A percentile compares a stretch with the other conserved stretches of the same genome.
Conservation (phyloP, 345 rosid genomes). For the Arabidopsis arenosa region DNA sequence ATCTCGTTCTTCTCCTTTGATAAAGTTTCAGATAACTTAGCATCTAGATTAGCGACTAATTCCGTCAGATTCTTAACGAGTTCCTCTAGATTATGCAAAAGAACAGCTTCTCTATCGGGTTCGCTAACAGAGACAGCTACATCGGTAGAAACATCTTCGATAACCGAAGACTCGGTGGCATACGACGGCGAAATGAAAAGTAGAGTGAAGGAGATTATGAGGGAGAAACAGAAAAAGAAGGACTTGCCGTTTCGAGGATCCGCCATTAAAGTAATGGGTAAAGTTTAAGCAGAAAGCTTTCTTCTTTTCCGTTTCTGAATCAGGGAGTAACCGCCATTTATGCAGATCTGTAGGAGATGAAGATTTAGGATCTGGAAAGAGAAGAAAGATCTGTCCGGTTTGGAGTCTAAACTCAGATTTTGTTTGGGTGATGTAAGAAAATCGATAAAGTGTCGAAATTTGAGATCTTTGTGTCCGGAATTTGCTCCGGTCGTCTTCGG, state of each 20-base stretch:
- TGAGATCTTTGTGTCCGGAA: slow-evolving; percentile 21
- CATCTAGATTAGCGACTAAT: slow-evolving; percentile 66
- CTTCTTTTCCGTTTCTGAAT: slow-evolving; percentile 13
- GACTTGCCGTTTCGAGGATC: slow-evolving; percentile 65
- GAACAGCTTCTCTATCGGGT: slow-evolving; percentile 35
- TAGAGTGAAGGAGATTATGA: slow-evolving; percentile 35
- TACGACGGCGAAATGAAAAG: slow-evolving; percentile 50
- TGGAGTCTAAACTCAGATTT: slow-evolving; percentile 38
- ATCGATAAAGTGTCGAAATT: not conserved
- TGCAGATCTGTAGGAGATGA: slow-evolving; percentile 37
- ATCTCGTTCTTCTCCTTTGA: slow-evolving; percentile 39
- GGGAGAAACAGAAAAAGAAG: slow-evolving; percentile 40
- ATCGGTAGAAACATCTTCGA: slow-evolving; percentile 32
- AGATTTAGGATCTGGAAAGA: slow-evolving; percentile 45
- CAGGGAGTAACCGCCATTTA: slow-evolving; percentile 48
- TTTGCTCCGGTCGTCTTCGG: slow-evolving; percentile 33
- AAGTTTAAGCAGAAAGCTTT: slow-evolving; percentile 9
- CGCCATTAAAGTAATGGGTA: slow-evolving; percentile 52
- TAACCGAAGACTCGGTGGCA: slow-evolving; percentile 38
- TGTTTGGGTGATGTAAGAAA: slow-evolving; percentile 5
- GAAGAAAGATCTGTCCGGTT: slow-evolving; percentile 26
- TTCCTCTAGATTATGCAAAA: slow-evolving; percentile 69
- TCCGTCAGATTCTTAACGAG: slow-evolving; percentile 69
- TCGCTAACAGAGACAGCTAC: slow-evolving; percentile 35
- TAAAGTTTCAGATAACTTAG: slow-evolving; percentile 49